These are phyloP conservation scores for Craterostigma plantagineum DNA, from an alignment of 257 asterid species.

Conservation along the genomic window DNA sequence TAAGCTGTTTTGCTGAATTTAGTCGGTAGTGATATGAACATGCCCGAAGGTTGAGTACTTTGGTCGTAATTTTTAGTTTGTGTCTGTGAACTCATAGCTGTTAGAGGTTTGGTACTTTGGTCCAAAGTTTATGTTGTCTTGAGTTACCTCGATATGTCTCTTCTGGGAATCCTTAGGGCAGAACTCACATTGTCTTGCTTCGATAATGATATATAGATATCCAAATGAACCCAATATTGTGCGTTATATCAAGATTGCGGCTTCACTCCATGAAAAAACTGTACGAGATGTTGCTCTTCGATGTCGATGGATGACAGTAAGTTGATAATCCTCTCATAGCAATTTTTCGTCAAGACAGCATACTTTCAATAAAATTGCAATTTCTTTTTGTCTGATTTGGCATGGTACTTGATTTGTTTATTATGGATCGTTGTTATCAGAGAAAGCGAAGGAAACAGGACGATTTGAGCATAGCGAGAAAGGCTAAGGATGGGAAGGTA, in stretches of 20 bases:
- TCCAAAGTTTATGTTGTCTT: too few relatives aligned
- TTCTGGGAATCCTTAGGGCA: slow-evolving; percentile 1
- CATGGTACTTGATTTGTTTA: too few relatives aligned
- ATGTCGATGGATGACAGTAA: slow-evolving; percentile 83
- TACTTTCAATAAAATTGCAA: not conserved
- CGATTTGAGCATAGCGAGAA: slow-evolving; percentile 41
- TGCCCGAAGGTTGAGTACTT: too few relatives aligned
- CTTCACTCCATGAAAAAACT: slow-evolving; percentile 58
- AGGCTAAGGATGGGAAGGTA: slow-evolving; percentile 54
- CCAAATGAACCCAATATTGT: slow-evolving; percentile 52
- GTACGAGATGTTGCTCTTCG: slow-evolving; percentile 89
- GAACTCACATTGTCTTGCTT: slow-evolving; percentile 7
- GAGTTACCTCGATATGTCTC: slow-evolving; percentile 5
- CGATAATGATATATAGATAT: slow-evolving; percentile 26
- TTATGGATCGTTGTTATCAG: slow-evolving; percentile 14
- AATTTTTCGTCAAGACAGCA: not conserved
- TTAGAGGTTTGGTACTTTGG: too few relatives aligned
- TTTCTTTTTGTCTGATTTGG: too few relatives aligned
- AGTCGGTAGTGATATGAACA: too few relatives aligned
- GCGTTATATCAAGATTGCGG: slow-evolving; percentile 73
- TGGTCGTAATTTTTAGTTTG: too few relatives aligned
- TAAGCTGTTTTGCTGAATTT: too few relatives aligned
- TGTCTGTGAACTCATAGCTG: too few relatives aligned
- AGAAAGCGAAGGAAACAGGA: slow-evolving; percentile 79
- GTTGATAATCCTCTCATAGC: slow-evolving; percentile 16